phyloP scores from a whole-genome alignment of 1,284 basidiomycete species.

The Austropuccinia psidii region DNA sequence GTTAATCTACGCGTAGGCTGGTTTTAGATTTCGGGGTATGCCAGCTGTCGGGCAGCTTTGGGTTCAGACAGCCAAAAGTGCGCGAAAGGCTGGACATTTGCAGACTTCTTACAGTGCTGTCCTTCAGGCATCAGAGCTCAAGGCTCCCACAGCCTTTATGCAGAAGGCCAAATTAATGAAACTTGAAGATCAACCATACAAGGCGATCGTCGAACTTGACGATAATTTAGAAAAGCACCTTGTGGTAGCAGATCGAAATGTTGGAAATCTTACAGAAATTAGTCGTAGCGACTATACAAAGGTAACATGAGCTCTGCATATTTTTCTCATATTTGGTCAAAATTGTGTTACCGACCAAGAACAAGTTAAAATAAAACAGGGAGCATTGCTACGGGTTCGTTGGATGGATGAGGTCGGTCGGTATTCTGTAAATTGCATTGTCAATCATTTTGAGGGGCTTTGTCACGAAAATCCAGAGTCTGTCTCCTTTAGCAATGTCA shows the following conservation, averaged over 20 bases:
- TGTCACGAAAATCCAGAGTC: conserved; percentile 57
- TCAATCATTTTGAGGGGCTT: conserved; percentile 58
- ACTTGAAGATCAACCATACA: conserved; percentile 69
- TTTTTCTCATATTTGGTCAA: neutral
- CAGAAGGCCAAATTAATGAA: conserved; percentile 84
- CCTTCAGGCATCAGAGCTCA: conserved; percentile 74
- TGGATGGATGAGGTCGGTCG: conserved; percentile 90
- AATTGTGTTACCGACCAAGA: conserved; percentile 36
- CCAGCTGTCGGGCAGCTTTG: conserved; percentile 72
- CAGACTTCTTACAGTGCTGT: conserved; percentile 97
- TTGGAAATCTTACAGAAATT: conserved; percentile 14
- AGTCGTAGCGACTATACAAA: conserved; percentile 56
- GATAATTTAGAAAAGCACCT: conserved; percentile 56
- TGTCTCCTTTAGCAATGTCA: conserved; percentile 40
- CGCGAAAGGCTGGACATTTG: conserved; percentile 85
- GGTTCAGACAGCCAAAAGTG: conserved; percentile 88
- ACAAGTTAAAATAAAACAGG: conserved; percentile 52
- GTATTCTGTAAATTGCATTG: conserved; percentile 61
- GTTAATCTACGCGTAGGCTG: conserved; percentile 38
- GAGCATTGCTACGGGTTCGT: conserved; percentile 74
- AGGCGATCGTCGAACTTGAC: conserved; percentile 81
- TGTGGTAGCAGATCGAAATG: conserved; percentile 36
- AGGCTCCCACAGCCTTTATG: conserved; percentile 72
- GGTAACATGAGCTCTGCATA: conserved; percentile 50
- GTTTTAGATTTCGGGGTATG: conserved; percentile 49